Conservation (phyloP, 2,329 filamentous ascomycete species). For the Acarospora socialis region DNA sequence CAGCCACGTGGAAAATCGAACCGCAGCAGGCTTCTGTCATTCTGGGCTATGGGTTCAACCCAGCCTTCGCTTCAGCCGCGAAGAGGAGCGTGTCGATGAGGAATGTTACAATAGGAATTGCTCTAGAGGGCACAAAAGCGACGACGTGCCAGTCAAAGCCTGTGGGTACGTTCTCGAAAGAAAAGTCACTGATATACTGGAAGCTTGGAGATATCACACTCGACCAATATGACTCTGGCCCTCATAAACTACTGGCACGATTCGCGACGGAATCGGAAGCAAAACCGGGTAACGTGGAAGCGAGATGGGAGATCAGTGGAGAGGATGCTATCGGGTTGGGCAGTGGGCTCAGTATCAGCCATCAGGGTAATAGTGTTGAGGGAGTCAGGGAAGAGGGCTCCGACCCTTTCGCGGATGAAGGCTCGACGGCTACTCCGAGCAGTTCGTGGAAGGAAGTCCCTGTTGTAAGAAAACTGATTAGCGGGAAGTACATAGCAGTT, state of each 20-base stretch:
- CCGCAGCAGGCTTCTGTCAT: constrained; percentile 76
- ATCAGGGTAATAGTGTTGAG: constrained; percentile 17
- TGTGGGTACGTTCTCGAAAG: constrained; percentile 61
- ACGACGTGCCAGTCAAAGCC: constrained; percentile 63
- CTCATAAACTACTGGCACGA: constrained; percentile 68
- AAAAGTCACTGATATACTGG: constrained; percentile 69
- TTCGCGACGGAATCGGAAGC: constrained; percentile 59
- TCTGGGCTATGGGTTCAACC: constrained; percentile 72
- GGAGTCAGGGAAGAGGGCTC: constrained; percentile 20
- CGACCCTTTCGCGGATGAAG: constrained; percentile 36
- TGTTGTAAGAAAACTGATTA: constrained; percentile 51
- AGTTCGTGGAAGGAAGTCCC: constrained; percentile 53
- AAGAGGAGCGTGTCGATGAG: constrained; percentile 43
- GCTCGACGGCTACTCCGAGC: constrained; percentile 16
- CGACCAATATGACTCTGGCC: constrained; percentile 37
- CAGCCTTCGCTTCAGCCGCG: constrained; percentile 40
- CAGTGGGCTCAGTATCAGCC: constrained; percentile 51
- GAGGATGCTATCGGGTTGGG: constrained; percentile 35
- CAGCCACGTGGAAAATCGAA: constrained; percentile 69
- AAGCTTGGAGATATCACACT: constrained; percentile 59
- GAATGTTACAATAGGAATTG: constrained; percentile 61
- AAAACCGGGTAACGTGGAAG: constrained; percentile 64
- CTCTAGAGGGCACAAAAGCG: constrained; percentile 53
- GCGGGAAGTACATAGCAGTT: constrained; percentile 57
- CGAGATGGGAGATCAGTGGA: constrained; percentile 58